These are phyloP conservation scores for Didymella glomerata DNA, from an alignment of 2,329 filamentous ascomycete genomes.

Conservation along the genomic window DNA sequence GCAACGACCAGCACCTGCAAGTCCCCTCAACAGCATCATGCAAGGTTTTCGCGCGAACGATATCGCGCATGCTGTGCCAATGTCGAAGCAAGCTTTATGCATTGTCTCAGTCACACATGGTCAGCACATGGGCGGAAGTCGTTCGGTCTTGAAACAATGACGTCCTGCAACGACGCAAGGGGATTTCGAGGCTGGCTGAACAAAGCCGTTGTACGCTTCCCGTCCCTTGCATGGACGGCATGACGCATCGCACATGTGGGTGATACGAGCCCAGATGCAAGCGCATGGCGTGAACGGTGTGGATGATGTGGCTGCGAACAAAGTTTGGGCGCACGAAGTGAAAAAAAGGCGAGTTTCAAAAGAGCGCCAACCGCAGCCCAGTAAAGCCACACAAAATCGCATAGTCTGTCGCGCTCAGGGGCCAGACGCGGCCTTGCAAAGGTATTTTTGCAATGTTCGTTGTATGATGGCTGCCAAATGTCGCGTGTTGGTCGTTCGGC, in stretches of 20 bases:
- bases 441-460: background rate
- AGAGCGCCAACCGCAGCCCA: background rate
- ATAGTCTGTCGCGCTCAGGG: background rate
- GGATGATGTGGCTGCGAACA: constrained; percentile 1
- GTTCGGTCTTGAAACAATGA: constrained; percentile 19
- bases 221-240: background rate
- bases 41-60: constrained; percentile 12
- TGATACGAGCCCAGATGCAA: background rate
- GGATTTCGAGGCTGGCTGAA: background rate
- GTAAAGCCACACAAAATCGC: constrained; percentile 8
- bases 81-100: constrained; percentile 18
- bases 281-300: background rate
- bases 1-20: background rate
- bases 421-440: background rate
- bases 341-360: constrained; percentile 15
- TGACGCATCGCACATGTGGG: background rate
- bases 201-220: constrained; percentile 3
- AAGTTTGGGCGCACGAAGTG: constrained; percentile 8
- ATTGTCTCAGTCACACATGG: constrained; percentile 27
- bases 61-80: constrained; percentile 15
- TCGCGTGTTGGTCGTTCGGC: background rate
- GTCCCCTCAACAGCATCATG: constrained; percentile 15
- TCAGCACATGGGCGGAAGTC: constrained; percentile 2
- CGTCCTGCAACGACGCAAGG: constrained; percentile 12
- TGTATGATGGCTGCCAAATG: constrained; percentile 1